Base-by-base conservation (phyloP, 805 yeast genomes). In the Sugiyamaella qingdaonensis region DNA sequence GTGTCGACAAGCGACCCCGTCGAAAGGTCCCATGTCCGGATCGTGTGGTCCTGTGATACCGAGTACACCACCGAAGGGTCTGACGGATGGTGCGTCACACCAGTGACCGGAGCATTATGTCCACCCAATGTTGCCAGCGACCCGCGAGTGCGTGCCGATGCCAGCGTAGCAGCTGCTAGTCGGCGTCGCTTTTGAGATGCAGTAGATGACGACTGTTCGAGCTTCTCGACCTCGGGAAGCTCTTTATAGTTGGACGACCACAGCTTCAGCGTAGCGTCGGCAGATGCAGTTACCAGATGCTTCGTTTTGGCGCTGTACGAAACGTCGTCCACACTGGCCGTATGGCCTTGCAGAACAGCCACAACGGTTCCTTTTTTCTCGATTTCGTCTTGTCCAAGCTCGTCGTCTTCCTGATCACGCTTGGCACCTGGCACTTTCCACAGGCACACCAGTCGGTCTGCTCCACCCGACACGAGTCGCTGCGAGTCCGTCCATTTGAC, bases 1-100 rank as follows among this genome's bases (percentile, higher is more conserved):
- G 97, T 87, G 66, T 90, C 97, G 29, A 94, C 86, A 62, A 89
- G 82, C 59, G 88, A 79, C 10, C 87, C 75, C 1, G 97, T 91
- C 14, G 88, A 86, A 63, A 94, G 75, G 75, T 94, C 99, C 98
- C 98, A 94, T 0, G 99, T 94, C 64, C 87, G 86, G 58, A 94
- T 82, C 0, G 96, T 82, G 68, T 94, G 99, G 72, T 94, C 98
- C 68, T 90, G 97, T 4, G 97, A 86, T 1, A 88, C 96, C 0
- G 98, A 89, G 70, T 94, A 92, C 10, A 85, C 96, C 4, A 92
- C 96, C 0, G 95, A 80, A 44, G 77, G 58, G 68, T 92, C 98
- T 18, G 74, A 72, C 2, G 74, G 65, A 64, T 88, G 96, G 66
- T 90, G 88, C 11, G 81, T 76, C 21, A 88, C 86, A 36, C 80